These are phyloP conservation scores for Smittium culicis DNA, from an alignment of 371 early-diverging fungal species.

Conservation along the genomic window DNA sequence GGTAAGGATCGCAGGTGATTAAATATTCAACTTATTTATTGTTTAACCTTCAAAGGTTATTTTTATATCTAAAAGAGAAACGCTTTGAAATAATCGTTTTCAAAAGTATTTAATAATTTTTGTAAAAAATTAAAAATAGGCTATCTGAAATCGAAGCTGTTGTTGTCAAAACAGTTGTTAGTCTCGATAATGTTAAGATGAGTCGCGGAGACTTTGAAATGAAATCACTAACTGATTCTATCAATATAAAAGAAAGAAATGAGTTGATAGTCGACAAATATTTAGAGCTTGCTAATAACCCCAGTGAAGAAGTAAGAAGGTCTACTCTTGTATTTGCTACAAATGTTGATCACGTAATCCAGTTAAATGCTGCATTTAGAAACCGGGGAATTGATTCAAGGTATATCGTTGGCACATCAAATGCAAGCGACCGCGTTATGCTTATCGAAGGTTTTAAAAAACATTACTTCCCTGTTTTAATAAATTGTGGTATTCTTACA, in stretches of 20 bases:
- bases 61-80: not conserved
- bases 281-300: conserved; percentile 24
- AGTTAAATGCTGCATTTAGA: conserved; percentile 42
- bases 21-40: no score
- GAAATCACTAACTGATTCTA: conserved; percentile 38
- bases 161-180: conserved; percentile 44
- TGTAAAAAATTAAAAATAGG: not conserved
- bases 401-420: conserved; percentile 48
- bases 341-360: conserved; percentile 55
- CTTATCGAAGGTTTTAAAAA: conserved; percentile 44
- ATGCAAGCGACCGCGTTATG: conserved; percentile 35
- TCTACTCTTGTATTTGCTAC: conserved; percentile 80
- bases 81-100: not conserved
- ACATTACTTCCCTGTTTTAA: conserved; percentile 57
- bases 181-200: conserved; percentile 37
- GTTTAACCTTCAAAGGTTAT: no score
- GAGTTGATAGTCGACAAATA: conserved; percentile 48
- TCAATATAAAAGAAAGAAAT: conserved; percentile 57
- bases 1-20: no score
- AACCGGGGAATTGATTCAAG: conserved; percentile 43
- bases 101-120: not conserved
- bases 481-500: conserved; percentile 79
- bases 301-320: conserved; percentile 23
- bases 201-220: conserved; percentile 46
- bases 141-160: conserved; percentile 37